Evolutionary conservation across 2,329 filamentous ascomycete species (phyloP), one percentile per base, ranked within the genome.

Genomic region (Botrytis porri): DNA sequence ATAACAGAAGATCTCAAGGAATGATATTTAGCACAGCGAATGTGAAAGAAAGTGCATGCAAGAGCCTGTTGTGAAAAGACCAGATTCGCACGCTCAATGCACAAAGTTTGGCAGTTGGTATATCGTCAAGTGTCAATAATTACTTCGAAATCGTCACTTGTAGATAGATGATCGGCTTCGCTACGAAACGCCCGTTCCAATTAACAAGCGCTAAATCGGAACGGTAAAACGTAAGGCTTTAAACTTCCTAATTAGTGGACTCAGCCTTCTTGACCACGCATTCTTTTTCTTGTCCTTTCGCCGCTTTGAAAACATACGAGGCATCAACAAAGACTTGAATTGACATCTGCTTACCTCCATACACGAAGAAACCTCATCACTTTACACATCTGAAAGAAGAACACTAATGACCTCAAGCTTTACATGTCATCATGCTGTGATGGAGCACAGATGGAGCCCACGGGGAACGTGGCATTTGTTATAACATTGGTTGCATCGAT

Each of bases 111-210:
- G 20, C 29, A 37, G 62, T 41, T 29, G 37, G 57, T 69, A 41
- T 72, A 51, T 45, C 45, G 35, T 51, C 54, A 32, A 72, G 54
- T 61, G 63, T 61, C 16, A 67, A 65, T 54, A 64, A 65, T 71
- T 71, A 35, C 62, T 37, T 72, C 59, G 62, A 67, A 72, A 72
- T 39, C 51, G 62, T 72, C 62, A 72, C 62, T 72, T 37, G 64
- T 29, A 66, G 63, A 66, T 66, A 51, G 35, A 39, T 32, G 48
- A 69, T 69, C 65, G 65, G 65, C 65, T 69, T 69, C 43, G 41
- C 65, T 69, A 41, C 65, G 48, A 69, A 69, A 69, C 35, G 65
- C 65, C 65, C 65, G 65, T 51, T 51, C 65, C 48, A 41, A 69
- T 69, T 20, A 43, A 57, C 65, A 32, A 41, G 65, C 65, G 65